Percentiles rank a stretch among this genome's conserved stretches.
Evolutionary conservation across 192 early-diverging fungal genomes (phyloP).

Genomic region (Backusella parvicylindrica): DNA sequence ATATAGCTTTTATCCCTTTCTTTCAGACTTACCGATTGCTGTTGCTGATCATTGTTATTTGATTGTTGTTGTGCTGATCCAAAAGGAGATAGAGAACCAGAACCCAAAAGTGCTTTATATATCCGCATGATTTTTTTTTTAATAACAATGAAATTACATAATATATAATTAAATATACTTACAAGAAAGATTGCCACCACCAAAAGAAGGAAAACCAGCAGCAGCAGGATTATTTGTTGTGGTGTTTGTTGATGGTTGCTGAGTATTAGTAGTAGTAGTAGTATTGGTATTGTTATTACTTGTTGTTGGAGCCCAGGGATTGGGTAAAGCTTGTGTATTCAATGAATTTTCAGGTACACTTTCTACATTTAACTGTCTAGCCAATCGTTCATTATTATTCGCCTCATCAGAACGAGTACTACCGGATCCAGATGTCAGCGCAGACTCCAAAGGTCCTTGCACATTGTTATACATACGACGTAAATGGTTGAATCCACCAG

Average conservation of each 20-base stretch:
- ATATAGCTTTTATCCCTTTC: neutral
- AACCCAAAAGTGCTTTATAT: slow-evolving; percentile 2
- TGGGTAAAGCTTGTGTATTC: slow-evolving; percentile 53
- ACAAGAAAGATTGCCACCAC: neutral
- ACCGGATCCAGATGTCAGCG: slow-evolving; percentile 33
- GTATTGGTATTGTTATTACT: slow-evolving; percentile 11
- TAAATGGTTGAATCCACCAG: slow-evolving; percentile 64
- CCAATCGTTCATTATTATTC: slow-evolving; percentile 42
- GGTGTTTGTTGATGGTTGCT: neutral
- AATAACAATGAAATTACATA: no score
- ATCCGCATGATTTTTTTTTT: neutral
- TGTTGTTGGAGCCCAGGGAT: slow-evolving; percentile 50
- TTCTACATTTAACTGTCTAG: slow-evolving; percentile 50
- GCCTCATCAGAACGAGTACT: slow-evolving; percentile 41
- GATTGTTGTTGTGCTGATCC: neutral
- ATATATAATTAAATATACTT: neutral
- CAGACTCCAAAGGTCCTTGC: slow-evolving; percentile 56
- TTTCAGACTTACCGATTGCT: slow-evolving; percentile 1
- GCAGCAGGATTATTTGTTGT: slow-evolving; percentile 18
- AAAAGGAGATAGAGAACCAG: neutral
- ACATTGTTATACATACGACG: slow-evolving; percentile 53
- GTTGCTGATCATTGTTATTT: neutral
- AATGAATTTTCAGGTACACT: slow-evolving; percentile 47
- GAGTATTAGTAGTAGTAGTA: slow-evolving; percentile 5
- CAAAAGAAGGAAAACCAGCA: slow-evolving; percentile 3